These are phyloP conservation scores for Cercospora janseana DNA, from an alignment of 2,329 filamentous ascomycete species.

Conservation along the genomic window DNA sequence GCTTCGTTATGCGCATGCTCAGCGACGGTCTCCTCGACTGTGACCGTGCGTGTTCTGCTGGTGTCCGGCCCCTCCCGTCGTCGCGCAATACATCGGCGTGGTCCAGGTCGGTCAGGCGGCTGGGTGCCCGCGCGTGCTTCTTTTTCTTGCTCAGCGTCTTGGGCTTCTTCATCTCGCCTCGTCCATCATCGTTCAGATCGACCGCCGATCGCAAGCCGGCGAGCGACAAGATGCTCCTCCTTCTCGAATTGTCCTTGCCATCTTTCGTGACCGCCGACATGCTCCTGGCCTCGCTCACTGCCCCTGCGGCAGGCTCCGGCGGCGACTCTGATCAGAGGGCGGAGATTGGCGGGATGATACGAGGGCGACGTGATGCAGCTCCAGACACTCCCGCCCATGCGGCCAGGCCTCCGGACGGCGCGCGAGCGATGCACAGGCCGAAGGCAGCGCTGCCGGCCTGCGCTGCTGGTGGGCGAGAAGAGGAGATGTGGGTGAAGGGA, in stretches of 20 bases:
- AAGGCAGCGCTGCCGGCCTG: too few relatives aligned
- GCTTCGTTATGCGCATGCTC: slow-evolving; percentile 32
- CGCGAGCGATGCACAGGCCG: too few relatives aligned
- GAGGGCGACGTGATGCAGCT: slow-evolving; percentile 8
- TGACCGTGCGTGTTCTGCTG: slow-evolving; percentile 26
- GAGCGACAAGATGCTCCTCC: slow-evolving; percentile 37
- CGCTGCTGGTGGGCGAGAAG: neutral
- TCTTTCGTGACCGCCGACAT: slow-evolving; percentile 25
- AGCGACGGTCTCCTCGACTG: slow-evolving; percentile 45
- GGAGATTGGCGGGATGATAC: slow-evolving; percentile 8
- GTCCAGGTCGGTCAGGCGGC: slow-evolving; percentile 23
- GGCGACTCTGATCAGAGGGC: neutral
- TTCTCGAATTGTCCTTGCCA: slow-evolving; percentile 34
- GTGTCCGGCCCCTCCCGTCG: slow-evolving; percentile 22
- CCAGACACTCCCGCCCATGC: too few relatives aligned
- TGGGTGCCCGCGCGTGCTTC: slow-evolving; percentile 27
- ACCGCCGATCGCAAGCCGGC: slow-evolving; percentile 31
- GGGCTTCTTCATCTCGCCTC: slow-evolving; percentile 12
- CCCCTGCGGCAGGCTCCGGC: neutral
- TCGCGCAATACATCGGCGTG: slow-evolving; percentile 28
- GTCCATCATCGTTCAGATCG: slow-evolving; percentile 22
- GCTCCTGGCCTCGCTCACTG: slow-evolving; percentile 5
- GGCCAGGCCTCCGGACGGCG: too few relatives aligned
- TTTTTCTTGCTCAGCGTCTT: slow-evolving; percentile 31
- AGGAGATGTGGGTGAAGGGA: slow-evolving; percentile 1